Percentiles rank a stretch among this genome's conserved stretches.
These are phyloP conservation scores for Chytridiales sp. DNA, from an alignment of 371 early-diverging fungal species.

Conservation along the genomic window DNA sequence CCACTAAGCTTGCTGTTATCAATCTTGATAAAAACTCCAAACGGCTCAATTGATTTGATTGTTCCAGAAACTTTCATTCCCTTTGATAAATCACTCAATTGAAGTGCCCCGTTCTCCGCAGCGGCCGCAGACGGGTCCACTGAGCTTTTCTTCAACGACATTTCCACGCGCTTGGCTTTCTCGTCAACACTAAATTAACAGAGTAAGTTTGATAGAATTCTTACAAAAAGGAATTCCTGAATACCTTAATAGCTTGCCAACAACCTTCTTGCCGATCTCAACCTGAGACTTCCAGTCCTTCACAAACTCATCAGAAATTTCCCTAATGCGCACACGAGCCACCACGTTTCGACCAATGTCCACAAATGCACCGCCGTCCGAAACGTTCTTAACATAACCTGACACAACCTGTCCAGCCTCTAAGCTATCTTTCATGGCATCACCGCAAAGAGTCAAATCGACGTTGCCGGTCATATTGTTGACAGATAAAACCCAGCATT, in stretches of 20 bases:
- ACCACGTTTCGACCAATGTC: constrained; percentile 59
- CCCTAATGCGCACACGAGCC: constrained; percentile 82
- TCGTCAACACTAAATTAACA: constrained; percentile 48
- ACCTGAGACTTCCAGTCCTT: constrained; percentile 76
- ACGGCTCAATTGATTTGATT: constrained; percentile 61
- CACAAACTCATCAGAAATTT: constrained; percentile 82
- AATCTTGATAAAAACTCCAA: constrained; percentile 72
- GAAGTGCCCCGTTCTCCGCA: constrained; percentile 8
- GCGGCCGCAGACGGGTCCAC: no score
- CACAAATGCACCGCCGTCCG: constrained; percentile 76
- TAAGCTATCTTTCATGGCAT: constrained; percentile 29
- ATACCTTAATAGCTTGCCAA: constrained; percentile 63
- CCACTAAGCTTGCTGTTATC: constrained; percentile 63
- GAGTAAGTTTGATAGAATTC: neutral
- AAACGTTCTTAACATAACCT: constrained; percentile 74
- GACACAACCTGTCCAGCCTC: constrained; percentile 61
- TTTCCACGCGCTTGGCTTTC: constrained; percentile 35
- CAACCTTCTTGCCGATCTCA: constrained; percentile 73
- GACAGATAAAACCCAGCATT: constrained; percentile 52
- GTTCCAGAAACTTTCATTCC: constrained; percentile 70
- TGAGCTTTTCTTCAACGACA: constrained; percentile 39
- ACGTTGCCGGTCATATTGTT: constrained; percentile 54
- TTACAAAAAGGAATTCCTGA: constrained; percentile 24
- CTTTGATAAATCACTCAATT: constrained; percentile 54
- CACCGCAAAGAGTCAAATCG: constrained; percentile 53